Percentiles rank a stretch among this genome's conserved stretches.
phyloP scores from a whole-genome alignment of 352 stramenopile genomes.

The Pythium sukuiense region DNA sequence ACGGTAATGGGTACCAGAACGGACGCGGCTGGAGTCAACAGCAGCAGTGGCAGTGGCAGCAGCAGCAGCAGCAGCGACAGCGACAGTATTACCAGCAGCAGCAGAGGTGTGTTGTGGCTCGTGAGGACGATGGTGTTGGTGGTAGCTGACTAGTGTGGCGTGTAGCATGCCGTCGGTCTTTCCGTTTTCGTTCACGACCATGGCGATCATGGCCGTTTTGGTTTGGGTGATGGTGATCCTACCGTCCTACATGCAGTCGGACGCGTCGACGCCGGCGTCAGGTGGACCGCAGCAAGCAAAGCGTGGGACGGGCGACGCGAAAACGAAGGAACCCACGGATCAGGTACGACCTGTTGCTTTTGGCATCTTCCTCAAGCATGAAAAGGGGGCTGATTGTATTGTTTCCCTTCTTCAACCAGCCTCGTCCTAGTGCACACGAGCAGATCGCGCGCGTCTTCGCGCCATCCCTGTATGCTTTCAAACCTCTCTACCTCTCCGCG shows the following conservation, averaged over 20 bases:
- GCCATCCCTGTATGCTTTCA: slow-evolving; percentile 68
- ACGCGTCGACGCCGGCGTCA: slow-evolving; percentile 5
- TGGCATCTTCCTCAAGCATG: not conserved
- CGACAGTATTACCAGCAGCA: slow-evolving; percentile 36
- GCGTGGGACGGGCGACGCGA: not conserved
- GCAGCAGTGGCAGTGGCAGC: slow-evolving; percentile 45
- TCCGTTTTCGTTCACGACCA: slow-evolving; percentile 47
- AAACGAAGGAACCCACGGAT: slow-evolving; percentile 1
- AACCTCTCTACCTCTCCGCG: slow-evolving; percentile 60
- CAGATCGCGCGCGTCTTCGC: slow-evolving; percentile 70
- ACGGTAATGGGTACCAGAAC: slow-evolving; percentile 11
- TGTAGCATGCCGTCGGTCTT: slow-evolving; percentile 32
- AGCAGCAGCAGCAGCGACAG: slow-evolving; percentile 46
- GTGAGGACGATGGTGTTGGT: not conserved
- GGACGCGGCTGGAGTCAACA: slow-evolving; percentile 28
- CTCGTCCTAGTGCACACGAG: slow-evolving; percentile 30
- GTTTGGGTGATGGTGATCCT: slow-evolving; percentile 51
- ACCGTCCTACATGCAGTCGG: slow-evolving; percentile 28
- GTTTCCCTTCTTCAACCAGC: not conserved
- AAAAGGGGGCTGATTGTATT: too few species aligned
- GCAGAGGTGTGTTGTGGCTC: not conserved
- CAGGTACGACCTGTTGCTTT: not conserved
- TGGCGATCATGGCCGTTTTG: slow-evolving; percentile 37
- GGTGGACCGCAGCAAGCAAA: slow-evolving; percentile 13
- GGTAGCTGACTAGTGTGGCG: not conserved